Evolutionary conservation across 2,329 filamentous ascomycete genomes (phyloP), one percentile per base, ranked within the genome.

Genomic region (Tolypocladium amazonense): DNA sequence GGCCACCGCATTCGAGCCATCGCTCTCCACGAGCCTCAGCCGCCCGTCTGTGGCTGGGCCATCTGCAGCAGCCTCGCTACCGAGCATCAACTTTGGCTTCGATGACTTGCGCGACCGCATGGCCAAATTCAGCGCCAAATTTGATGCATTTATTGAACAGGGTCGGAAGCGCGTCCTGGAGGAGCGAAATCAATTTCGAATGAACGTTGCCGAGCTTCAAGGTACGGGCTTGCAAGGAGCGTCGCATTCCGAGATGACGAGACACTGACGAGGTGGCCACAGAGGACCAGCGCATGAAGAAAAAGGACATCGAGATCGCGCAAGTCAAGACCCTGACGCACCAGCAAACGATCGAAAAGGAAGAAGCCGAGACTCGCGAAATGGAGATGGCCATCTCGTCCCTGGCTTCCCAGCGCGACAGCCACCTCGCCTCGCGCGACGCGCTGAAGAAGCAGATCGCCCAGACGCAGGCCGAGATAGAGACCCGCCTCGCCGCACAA

Each of bases 21-120:
- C 87, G 33, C 79, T 88, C 66, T 89, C 87, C 15, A 83, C 82
- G 59, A 86, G 84, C 73, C 75, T 81, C 55, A 77, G 76, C 68
- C 79, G 85, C 66, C 83, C 82, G 64, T 81, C 83, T 20, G 75
- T 83, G 63, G 79, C 82, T 55, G 83, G 79, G 50, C 82, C 85
- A 18, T 89, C 87, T 8, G 85, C 90, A 77, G 88, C 87, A 50
- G 88, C 92, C 71, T 85, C 85, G 56, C 84, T 99, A 11, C 94
- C 94, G 41, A 90, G 83, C 71, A 89, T 96, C 73, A 92, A 96
- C 75, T 97, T 99, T 73, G 92, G 92, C 61, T 97, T 97, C 73
- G 92, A 97, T 68, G 91, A 97, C 66, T 77, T 99, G 70, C 92
- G 93, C 75, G 91, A 93, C 69, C 89, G 92, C 75, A 97, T 99